Evolutionary conservation across 108 stramenopile species (phyloP), one percentile per base, ranked within the genome.

Genomic region (Skeletonema costatum): DNA sequence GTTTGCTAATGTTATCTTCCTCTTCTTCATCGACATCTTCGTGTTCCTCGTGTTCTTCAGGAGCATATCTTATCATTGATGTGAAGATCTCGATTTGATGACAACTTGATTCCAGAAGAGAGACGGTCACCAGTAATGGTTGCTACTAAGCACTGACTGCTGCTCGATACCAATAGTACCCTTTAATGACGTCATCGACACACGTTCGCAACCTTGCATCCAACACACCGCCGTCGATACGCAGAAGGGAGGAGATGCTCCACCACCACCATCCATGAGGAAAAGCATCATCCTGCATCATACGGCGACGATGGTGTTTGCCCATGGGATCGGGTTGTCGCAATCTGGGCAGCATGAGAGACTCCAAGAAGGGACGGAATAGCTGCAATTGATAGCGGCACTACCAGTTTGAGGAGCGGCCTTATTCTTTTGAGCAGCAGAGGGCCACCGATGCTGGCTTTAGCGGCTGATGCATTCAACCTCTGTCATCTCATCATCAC

Each of bases 401-500:
- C 44, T 8, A 56, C 53, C 53, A n/a, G 25, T 10, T 29, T 25
- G 53, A 56, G 53, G 53, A 56, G 25, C 5, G n/a, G 25, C 44
- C 44, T 46, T 36, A 5, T 36, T 46, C 44, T 16, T 16, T 46
- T 46, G 44, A 46, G 44, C 16, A 46, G 44, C 14, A 16, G 44
- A 46, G 44, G 44, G 16, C 39, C 39, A 10, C 39, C 16, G 16
- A 16, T 2, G 44, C 14, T 16, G 42, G 42, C 2, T 13, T 14
- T 1, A n/a, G 44, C 16, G 4, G 44, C 44, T 46, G 3, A 2
- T 46, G 16, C 44, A 42, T 90, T 90, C 90, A 8, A 86, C 90
- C 29, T 87, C 85, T 13, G 90, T 90, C 69, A 88, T 46, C 33
- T 88, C 85, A 12, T 88, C 86, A 35, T 87, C 83, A 1, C 74